A percentile compares a stretch with the other conserved stretches of the same genome.
These are phyloP conservation scores for Huntiella abstrusa DNA, from an alignment of 2,329 filamentous ascomycete genomes.

Conservation along the genomic window DNA sequence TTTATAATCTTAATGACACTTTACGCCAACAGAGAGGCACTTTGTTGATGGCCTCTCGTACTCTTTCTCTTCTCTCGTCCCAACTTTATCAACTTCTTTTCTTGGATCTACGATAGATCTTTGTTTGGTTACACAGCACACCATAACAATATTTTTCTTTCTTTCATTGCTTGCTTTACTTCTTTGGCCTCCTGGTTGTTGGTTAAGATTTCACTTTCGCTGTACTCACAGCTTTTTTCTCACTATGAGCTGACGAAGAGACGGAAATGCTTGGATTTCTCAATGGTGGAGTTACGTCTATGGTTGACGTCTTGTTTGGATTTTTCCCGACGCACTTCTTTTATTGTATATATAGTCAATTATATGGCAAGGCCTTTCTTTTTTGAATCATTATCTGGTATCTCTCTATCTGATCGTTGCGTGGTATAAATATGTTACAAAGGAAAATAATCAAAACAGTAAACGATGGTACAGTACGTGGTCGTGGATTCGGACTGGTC, in stretches of 20 bases:
- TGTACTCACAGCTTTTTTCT: too few species aligned
- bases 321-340: too few species aligned
- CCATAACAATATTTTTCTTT: conserved; percentile 4
- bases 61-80: too few species aligned
- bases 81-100: neutral
- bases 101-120: conserved; percentile 10
- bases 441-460: neutral
- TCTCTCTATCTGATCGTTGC: too few species aligned
- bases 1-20: conserved; percentile 8
- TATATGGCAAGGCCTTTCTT: neutral
- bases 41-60: too few species aligned
- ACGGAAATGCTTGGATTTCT: too few species aligned
- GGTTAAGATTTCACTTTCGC: too few species aligned
- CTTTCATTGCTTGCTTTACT: conserved; percentile 1
- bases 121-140: conserved; percentile 12
- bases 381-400: neutral
- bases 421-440: too few species aligned
- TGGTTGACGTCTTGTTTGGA: too few species aligned
- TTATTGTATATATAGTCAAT: neutral
- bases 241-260: too few species aligned
- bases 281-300: too few species aligned
- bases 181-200: neutral
- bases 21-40: too few species aligned
- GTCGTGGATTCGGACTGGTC: neutral
- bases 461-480: neutral